Evolutionary conservation across 306 rosid genomes (phyloP).

Genomic region (Argentina anserina): DNA sequence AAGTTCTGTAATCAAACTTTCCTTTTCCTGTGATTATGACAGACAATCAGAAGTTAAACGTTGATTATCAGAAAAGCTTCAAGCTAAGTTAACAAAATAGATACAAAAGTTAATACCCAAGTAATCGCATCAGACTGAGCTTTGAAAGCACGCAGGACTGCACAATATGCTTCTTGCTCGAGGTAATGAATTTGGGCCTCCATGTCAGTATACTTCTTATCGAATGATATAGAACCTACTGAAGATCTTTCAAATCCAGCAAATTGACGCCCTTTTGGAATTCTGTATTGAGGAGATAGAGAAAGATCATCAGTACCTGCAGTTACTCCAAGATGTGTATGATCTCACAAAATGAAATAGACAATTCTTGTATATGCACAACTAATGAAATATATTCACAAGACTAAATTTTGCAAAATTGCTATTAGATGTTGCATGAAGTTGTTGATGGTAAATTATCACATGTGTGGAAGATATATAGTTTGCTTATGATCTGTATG

Average conservation of each 20-base stretch:
- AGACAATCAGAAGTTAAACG: conserved; percentile 14
- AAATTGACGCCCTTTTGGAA: conserved; percentile 42
- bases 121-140: conserved; percentile 94
- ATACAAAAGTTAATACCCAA: conserved; percentile 60
- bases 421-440: neutral
- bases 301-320: conserved; percentile 59
- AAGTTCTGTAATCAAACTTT: conserved; percentile 93
- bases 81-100: neutral
- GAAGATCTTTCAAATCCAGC: conserved; percentile 49
- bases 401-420: neutral
- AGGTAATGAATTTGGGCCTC: conserved; percentile 91
- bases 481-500: neutral
- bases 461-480: neutral
- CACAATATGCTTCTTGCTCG: conserved; percentile 92
- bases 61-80: conserved; percentile 11
- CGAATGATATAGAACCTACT: conserved; percentile 42
- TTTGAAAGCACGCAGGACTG: conserved; percentile 92
- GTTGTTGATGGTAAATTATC: neutral
- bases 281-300: conserved; percentile 59
- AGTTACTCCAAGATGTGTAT: conserved; percentile 24
- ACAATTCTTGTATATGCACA: conserved; percentile 1
- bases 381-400: neutral
- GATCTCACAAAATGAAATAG: conserved; percentile 17
- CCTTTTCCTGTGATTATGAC: conserved; percentile 71
- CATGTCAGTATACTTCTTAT: conserved; percentile 57